Evolutionary conservation across 2,329 filamentous ascomycete genomes (phyloP), one percentile per base, ranked within the genome.

Genomic region (Ophiostoma sp.): DNA sequence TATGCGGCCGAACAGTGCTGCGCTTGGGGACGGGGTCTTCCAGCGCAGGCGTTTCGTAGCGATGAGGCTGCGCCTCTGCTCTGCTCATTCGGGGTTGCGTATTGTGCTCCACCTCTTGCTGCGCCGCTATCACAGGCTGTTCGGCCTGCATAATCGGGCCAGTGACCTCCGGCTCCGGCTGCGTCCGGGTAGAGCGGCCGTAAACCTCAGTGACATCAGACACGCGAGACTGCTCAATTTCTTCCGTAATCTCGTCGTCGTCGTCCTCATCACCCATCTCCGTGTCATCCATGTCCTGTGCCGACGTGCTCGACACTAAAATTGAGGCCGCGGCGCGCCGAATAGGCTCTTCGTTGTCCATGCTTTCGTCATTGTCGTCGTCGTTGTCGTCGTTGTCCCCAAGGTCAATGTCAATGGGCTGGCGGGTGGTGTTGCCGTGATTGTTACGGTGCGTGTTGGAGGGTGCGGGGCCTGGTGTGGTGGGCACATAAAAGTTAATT

Each of bases 1-100:
- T 84, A 75, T 84, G 83, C 10, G 82, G 81, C 44, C 81, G 81
- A 11, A 73, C 64, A 66, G 66, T 65, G 71, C 23, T 39, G n/a
- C 48, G 74, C 33, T 73, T 54, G 68, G 69, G 23, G 33, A 31
- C 27, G 1, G 65, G n/a, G 1, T 68, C 66, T 2, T 68, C 60
- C 23, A 70, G 39, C 35, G 65, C 48, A 0, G 64, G 67, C 41
- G 70, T 67, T 39, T 65, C 65, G 17, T 69, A 57, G n/a, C 68
- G 70, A 15, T 69, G 68, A 1, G 52, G 35, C 23, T 35, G 41
- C 17, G 31, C 13, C 65, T 48, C 27, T 11, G 39, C 65, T 10
- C 36, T 57, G 69, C 11, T 65, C 60, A 15, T 41, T 27, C 5
- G 60, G 67, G 13, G 66, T 4, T 39, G 35, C 8, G 66, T 67